These are phyloP conservation scores for Lachancea kluyveri DNA, from an alignment of 805 yeast genomes.

Conservation along the genomic window DNA sequence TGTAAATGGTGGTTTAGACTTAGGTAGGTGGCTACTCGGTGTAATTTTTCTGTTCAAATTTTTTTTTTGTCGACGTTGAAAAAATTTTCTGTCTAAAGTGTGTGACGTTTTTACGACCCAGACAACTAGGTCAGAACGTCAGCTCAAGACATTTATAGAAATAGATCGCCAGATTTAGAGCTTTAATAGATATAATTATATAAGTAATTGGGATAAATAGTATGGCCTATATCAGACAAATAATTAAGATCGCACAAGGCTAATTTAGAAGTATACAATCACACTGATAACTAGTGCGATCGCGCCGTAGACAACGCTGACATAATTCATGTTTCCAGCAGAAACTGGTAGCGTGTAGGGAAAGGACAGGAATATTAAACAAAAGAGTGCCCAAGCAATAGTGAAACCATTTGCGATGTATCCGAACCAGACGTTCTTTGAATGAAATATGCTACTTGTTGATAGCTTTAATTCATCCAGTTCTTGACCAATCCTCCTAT, in stretches of 20 bases:
- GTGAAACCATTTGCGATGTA: constrained; percentile 34
- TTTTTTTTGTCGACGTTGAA: no score
- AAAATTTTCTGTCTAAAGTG: not conserved
- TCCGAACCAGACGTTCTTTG: no score
- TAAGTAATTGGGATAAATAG: not conserved
- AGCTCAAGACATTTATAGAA: not conserved
- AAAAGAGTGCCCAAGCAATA: constrained; percentile 43
- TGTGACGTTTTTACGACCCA: not conserved
- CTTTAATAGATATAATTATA: not conserved
- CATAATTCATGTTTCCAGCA: constrained; percentile 49
- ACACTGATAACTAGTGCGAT: constrained; percentile 8
- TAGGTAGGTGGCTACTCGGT: no score
- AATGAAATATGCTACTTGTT: not conserved
- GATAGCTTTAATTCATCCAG: not conserved
- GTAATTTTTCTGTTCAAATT: no score
- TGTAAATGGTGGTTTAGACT: no score
- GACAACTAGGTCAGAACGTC: not conserved
- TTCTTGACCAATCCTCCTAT: constrained; percentile 3
- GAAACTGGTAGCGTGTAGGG: constrained; percentile 50
- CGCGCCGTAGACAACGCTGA: constrained; percentile 39
- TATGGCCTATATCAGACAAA: constrained; percentile 1
- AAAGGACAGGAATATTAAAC: constrained; percentile 44
- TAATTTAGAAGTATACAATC: no score
- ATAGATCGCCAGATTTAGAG: not conserved
- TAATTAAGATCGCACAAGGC: not conserved